Evolutionary conservation across 2,329 filamentous ascomycete species (phyloP).

Genomic region (Claviceps monticola): DNA sequence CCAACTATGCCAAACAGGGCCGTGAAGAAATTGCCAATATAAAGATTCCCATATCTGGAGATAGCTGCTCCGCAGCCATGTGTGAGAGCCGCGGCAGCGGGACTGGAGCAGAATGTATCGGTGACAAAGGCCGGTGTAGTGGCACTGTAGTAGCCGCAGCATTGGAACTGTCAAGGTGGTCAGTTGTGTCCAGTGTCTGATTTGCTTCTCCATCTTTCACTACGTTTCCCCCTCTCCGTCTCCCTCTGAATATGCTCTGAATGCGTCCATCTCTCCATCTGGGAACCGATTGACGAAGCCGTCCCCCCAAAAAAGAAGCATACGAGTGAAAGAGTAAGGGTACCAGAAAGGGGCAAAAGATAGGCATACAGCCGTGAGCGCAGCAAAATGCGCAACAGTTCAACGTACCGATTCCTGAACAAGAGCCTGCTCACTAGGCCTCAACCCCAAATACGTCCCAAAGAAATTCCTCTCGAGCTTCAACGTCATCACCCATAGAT

Average conservation of each 20-base stretch:
- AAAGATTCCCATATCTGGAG: constrained; percentile 53
- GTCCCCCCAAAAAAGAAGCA: too few species aligned
- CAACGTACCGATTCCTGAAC: constrained; percentile 53
- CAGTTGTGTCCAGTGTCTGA: too few species aligned
- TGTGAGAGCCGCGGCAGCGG: constrained; percentile 55
- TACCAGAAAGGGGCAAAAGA: too few species aligned
- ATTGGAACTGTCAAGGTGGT: constrained; percentile 44
- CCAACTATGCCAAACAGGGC: constrained; percentile 68
- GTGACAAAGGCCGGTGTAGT: constrained; percentile 59
- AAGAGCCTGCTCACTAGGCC: constrained; percentile 45
- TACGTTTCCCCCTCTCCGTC: too few species aligned
- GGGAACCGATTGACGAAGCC: too few species aligned
- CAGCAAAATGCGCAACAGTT: too few species aligned
- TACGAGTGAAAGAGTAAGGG: background rate
- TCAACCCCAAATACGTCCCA: constrained; percentile 45
- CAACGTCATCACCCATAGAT: constrained; percentile 62
- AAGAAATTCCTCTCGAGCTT: constrained; percentile 49
- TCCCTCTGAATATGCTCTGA: too few species aligned
- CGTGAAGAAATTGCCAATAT: constrained; percentile 66
- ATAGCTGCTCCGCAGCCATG: constrained; percentile 57
- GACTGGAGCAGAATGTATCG: constrained; percentile 53
- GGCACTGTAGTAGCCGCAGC: constrained; percentile 68
- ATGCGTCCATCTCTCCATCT: too few species aligned
- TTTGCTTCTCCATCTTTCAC: too few species aligned
- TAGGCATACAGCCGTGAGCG: too few species aligned